Percentiles rank a stretch among this genome's conserved stretches.
Evolutionary conservation across 2,329 filamentous ascomycete genomes (phyloP).

Genomic region (Thyridium curvatum): DNA sequence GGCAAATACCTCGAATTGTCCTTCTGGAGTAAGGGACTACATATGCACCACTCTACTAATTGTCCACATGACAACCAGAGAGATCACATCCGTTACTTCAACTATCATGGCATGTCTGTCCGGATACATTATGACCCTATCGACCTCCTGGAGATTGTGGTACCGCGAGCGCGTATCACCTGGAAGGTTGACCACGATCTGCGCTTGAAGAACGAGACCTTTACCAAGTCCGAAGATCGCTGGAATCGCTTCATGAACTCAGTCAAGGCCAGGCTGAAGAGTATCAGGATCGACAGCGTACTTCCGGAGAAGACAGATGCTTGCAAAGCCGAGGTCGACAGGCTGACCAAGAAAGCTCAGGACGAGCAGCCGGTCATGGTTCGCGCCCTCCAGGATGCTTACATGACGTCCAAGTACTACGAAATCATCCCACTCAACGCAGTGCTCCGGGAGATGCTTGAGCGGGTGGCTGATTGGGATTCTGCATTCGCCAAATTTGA

Average conservation of each 20-base stretch:
- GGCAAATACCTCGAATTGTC: constrained; percentile 97
- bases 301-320: constrained; percentile 78
- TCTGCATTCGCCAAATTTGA: constrained; percentile 86
- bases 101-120: constrained; percentile 76
- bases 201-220: constrained; percentile 88
- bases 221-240: constrained; percentile 70
- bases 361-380: constrained; percentile 74
- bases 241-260: constrained; percentile 84
- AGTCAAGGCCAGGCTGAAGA: constrained; percentile 74
- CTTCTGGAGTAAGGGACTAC: constrained; percentile 86
- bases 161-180: constrained; percentile 81
- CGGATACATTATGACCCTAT: constrained; percentile 91
- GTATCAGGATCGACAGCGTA: constrained; percentile 88
- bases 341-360: constrained; percentile 68
- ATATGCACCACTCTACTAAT: constrained; percentile 59
- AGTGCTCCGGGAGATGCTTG: constrained; percentile 82
- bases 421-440: constrained; percentile 92
- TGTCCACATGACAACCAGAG: constrained; percentile 90
- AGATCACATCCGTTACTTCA: constrained; percentile 90
- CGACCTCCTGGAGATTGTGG: constrained; percentile 88
- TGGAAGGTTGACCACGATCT: constrained; percentile 98
- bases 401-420: constrained; percentile 92
- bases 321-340: constrained; percentile 77
- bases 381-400: constrained; percentile 77
- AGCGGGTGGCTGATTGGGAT: constrained; percentile 92